A percentile compares a stretch with the other conserved stretches of the same genome.
phyloP scores from a whole-genome alignment of 2,329 filamentous ascomycete genomes.

The Cercospora sp. region DNA sequence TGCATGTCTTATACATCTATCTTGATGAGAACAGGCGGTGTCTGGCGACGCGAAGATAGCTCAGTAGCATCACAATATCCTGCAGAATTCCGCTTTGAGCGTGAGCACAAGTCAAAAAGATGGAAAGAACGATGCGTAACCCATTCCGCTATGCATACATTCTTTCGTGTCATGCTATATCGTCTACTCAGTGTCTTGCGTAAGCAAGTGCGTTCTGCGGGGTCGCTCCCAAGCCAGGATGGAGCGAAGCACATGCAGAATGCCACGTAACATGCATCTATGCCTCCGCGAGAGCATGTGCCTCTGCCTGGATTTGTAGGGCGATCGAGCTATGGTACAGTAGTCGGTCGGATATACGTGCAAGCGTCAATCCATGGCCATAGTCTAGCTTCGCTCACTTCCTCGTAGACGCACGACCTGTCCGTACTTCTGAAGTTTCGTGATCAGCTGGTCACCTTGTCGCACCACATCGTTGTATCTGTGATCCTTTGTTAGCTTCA shows the following conservation, averaged over 20 bases:
- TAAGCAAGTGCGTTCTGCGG: background rate
- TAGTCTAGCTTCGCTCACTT: conserved; percentile 76
- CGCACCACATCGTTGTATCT: conserved; percentile 91
- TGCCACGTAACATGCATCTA: background rate
- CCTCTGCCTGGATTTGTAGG: background rate
- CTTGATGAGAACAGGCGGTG: background rate
- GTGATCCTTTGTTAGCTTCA: conserved; percentile 8
- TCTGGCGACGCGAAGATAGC: background rate
- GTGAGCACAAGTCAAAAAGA: background rate
- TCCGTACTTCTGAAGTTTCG: conserved; percentile 98
- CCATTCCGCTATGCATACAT: background rate
- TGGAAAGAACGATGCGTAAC: background rate
- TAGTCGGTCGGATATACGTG: background rate
- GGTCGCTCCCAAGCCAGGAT: background rate
- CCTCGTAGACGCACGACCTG: conserved; percentile 92
- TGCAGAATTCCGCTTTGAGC: background rate
- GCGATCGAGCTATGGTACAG: conserved; percentile 11
- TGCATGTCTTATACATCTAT: background rate
- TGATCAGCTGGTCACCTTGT: conserved; percentile 96
- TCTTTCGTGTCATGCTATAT: background rate
- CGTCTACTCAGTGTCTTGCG: background rate
- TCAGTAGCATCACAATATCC: background rate
- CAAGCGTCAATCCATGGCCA: background rate
- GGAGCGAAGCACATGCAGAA: background rate
- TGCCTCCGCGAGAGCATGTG: background rate